Evolutionary conservation across 169 alveolate species (phyloP), one percentile per base, ranked within the genome.

Genomic region (Plasmodium sp.): DNA sequence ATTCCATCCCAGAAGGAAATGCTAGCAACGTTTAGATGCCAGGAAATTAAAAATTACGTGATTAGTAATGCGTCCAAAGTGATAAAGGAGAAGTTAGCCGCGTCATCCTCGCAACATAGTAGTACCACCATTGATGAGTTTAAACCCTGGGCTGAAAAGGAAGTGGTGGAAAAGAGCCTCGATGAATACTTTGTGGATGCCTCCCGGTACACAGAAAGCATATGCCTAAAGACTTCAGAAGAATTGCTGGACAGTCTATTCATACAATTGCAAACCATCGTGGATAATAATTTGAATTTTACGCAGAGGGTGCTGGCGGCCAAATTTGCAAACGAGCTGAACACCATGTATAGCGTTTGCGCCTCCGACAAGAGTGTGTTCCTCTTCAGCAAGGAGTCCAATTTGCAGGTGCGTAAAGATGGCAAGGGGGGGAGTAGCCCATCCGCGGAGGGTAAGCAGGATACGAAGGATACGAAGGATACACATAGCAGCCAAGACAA

Each of bases 1-100:
- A 97, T 97, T 48, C 98, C 98, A 22, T 92, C 97, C 2, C 98
- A 97, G 92, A 96, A 97, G 86, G 98, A 97, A 83, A 97, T 97
- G 98, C 95, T 97, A 54, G 97, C 98, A 45, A 97, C 95, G 34
- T 96, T 95, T 92, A 82, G 98, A 39, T 97, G 98, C 82, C 97
- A 97, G 41, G 98, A 97, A 82, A 95, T 97, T 56, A 97, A 97
- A 93, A 88, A 80, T 83, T 83, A 84, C 79, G 97, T 96, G 10
- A 80, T 97, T 62, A 95, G 79, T 10, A 93, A 71, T 39, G 80
- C 88, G 22, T 43, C 75, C 62, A 80, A 71, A 27, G 39, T 34
- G 34, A 80, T 96, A 16, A 84, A 84, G 72, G 96, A 71, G 43
- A 91, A 93, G 48, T 48, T 93, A 16, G 16, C 86, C 2, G 84